Evolutionary conservation across 1,139 yeast species (phyloP).

Genomic region (Kodamaea sp.): DNA sequence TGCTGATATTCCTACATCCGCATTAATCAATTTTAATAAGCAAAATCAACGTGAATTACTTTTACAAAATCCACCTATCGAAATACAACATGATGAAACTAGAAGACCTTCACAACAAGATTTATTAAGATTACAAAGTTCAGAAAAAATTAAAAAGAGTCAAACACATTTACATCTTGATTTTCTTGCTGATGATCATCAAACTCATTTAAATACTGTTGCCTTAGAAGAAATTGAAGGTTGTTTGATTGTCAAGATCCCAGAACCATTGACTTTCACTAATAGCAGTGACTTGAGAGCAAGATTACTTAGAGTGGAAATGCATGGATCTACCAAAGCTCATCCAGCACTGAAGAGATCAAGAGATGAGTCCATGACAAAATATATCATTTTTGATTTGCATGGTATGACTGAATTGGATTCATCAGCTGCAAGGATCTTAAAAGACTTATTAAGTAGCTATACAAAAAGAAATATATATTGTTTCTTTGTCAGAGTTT

Average conservation of each 20-base stretch:
- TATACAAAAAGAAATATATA: slow-evolving; percentile 55
- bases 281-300: slow-evolving; percentile 80
- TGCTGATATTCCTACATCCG: slow-evolving; percentile 52
- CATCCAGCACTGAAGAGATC: slow-evolving; percentile 77
- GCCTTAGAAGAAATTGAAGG: slow-evolving; percentile 76
- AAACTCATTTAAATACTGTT: slow-evolving; percentile 35
- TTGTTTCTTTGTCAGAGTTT: slow-evolving; percentile 65
- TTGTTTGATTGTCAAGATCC: slow-evolving; percentile 78
- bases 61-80: too few relatives aligned
- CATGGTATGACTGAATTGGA: slow-evolving; percentile 86
- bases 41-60: too few relatives aligned
- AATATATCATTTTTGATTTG: slow-evolving; percentile 73
- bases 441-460: slow-evolving; percentile 55
- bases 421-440: slow-evolving; percentile 80
- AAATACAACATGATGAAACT: background rate
- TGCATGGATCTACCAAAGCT: slow-evolving; percentile 76
- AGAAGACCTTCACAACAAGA: slow-evolving; percentile 4
- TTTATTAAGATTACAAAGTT: slow-evolving; percentile 7
- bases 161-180: slow-evolving; percentile 21
- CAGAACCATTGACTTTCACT: slow-evolving; percentile 91
- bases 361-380: slow-evolving; percentile 52
- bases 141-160: slow-evolving; percentile 6
- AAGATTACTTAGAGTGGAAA: slow-evolving; percentile 72
- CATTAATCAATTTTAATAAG: slow-evolving; percentile 1
- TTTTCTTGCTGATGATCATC: slow-evolving; percentile 35